Evolutionary conservation across 1,284 basidiomycete species (phyloP), one percentile per base, ranked within the genome.

Genomic region (Ceraceosorus bombacis): DNA sequence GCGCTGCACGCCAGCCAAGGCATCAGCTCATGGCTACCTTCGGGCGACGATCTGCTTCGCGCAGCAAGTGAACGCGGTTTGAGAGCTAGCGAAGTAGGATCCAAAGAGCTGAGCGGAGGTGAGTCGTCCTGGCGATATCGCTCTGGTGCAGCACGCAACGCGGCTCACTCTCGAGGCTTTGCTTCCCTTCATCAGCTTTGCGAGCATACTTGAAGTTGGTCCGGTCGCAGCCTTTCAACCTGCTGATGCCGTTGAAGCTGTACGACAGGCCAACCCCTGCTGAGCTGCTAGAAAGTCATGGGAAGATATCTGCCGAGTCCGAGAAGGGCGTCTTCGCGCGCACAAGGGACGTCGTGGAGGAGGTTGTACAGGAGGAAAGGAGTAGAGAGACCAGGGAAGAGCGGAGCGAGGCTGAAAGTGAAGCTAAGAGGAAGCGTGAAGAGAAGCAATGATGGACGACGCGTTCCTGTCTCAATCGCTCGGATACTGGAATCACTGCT

Each of bases 321-420:
- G 46, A 64, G 2, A 61, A 58, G 51, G 67, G 69, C 2, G 36
- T 74, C 5, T 59, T 64, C 9, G 67, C 65, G 55, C 69, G 70
- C 57, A 70, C 71, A 5, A 66, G 60, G 46, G 70, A 71, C 36
- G 70, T 74, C 0, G 59, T 74, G 13, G 41, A 67, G 4, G 65
- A 69, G 38, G 71, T 74, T 8, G 69, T 71, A 10, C 17, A 57
- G 37, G 56, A 9, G 2, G 56, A 57, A 39, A 57, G 41, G 37
- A 49, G 48, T 13, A 49, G 52, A 10, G 43, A 46, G 43, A 15
- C 43, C 27, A 27, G 27, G 27, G 27, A 27, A 27, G 27, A 27
- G 27, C 27, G 27, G 27, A 27, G 27, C 27, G 27, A 27, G 27
- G 27, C 27, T 27, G 27, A 27, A 27, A 27, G 27, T 27, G 27